Conservation (phyloP, 108 stramenopile species). For the Nannochloropsis gaditana region DNA sequence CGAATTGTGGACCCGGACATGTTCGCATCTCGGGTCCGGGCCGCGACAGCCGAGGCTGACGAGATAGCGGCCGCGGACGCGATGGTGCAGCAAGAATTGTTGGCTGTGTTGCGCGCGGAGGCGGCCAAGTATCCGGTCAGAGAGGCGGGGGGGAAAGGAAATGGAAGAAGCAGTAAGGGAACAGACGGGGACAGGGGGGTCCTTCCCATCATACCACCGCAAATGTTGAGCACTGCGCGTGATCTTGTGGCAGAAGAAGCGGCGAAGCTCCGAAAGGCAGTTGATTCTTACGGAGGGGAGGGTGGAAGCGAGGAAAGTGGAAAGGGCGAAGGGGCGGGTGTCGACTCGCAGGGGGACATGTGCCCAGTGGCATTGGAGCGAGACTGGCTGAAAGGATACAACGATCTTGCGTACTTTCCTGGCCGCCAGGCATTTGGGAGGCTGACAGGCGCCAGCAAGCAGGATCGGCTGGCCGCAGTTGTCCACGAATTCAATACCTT, state of each 20-base stretch:
- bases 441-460: constrained; percentile 30
- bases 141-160: background rate
- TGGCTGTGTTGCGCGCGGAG: constrained; percentile 22
- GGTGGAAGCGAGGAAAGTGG: constrained; percentile 8
- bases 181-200: background rate
- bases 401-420: constrained; percentile 43
- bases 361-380: constrained; percentile 27
- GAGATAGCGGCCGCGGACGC: constrained; percentile 30
- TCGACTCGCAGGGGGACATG: background rate
- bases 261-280: background rate
- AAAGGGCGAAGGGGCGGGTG: background rate
- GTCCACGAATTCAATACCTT: constrained; percentile 35
- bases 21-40: constrained; percentile 26
- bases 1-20: background rate
- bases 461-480: constrained; percentile 32
- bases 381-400: constrained; percentile 27
- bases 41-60: constrained; percentile 27
- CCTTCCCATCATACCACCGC: background rate
- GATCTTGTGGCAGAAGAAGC: background rate
- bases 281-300: constrained; percentile 25
- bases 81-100: constrained; percentile 39
- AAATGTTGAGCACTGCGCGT: background rate
- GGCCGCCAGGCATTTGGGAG: constrained; percentile 37
- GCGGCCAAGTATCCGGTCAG: constrained; percentile 23
- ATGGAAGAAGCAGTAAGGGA: constrained; percentile 14